Evolutionary conservation across 495 filamentous ascomycete genomes (phyloP).

Genomic region (Lindgomyces ingoldianus): DNA sequence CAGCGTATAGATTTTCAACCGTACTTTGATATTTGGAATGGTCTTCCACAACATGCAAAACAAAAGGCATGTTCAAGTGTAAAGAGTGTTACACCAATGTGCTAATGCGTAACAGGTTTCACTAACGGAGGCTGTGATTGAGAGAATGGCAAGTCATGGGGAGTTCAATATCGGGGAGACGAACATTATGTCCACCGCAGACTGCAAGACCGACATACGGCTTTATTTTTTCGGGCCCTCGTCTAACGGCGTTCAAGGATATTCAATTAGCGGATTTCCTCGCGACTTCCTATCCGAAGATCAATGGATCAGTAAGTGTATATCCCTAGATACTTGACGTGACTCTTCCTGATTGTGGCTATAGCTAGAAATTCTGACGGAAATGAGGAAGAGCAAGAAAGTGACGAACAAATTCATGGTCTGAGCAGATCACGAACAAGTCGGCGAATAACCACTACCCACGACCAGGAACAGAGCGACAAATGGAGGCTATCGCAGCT

Average conservation of each 20-base stretch:
- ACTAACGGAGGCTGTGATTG: neutral
- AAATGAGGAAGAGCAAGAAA: neutral
- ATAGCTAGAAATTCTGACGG: neutral
- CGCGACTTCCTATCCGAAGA: conserved; percentile 1
- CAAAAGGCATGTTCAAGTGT: neutral
- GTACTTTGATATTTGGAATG: conserved; percentile 9
- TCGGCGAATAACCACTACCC: neutral
- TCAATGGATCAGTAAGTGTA: conserved; percentile 1
- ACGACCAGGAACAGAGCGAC: neutral
- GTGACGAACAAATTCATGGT: neutral
- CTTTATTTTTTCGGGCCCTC: neutral
- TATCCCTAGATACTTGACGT: neutral
- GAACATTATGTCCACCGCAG: neutral
- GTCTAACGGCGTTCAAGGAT: neutral
- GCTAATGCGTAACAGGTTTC: neutral
- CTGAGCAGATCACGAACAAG: neutral
- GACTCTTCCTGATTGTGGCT: neutral
- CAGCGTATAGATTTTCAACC: conserved; percentile 4
- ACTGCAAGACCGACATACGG: neutral
- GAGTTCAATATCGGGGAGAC: conserved; percentile 4
- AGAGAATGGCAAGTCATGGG: conserved; percentile 8
- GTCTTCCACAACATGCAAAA: neutral
- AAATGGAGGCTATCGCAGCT: too few relatives aligned
- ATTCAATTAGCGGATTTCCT: conserved; percentile 1
- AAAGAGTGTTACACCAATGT: neutral